phyloP scores from a whole-genome alignment of 345 rosid species.

The Syzygium oleosum region DNA sequence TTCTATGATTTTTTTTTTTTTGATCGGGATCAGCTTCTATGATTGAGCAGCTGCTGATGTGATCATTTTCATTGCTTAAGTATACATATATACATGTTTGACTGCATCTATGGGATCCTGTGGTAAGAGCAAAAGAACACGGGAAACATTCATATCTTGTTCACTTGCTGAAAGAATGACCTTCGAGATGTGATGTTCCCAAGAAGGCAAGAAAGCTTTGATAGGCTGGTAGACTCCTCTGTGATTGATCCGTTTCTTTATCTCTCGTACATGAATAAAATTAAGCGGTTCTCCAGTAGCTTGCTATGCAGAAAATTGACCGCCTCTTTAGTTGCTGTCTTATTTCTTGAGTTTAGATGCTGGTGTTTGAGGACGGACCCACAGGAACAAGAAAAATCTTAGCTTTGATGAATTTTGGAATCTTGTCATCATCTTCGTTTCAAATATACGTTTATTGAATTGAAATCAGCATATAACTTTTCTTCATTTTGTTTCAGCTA shows the following conservation, averaged over 20 bases:
- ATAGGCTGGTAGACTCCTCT: not conserved
- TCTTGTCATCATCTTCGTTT: not conserved
- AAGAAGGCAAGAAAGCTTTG: not conserved
- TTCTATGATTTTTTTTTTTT: not conserved
- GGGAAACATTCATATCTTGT: not conserved
- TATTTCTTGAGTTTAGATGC: not conserved
- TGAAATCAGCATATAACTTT: not conserved
- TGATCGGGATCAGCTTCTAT: not conserved
- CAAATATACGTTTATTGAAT: not conserved
- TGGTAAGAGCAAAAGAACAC: not conserved
- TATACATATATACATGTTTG: not conserved
- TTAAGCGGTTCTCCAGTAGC: not conserved
- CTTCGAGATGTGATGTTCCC: not conserved
- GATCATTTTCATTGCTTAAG: not conserved
- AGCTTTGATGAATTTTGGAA: not conserved
- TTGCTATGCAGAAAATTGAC: not conserved
- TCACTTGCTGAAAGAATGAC: not conserved
- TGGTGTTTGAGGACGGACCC: not conserved
- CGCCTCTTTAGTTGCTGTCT: not conserved
- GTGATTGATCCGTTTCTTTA: not conserved
- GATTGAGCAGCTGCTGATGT: not conserved
- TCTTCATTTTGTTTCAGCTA: not conserved
- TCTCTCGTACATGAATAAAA: not conserved
- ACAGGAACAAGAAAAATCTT: not conserved
- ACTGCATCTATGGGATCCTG: not conserved